Percentiles rank a stretch among this genome's conserved stretches.
Evolutionary conservation across 148 eudicot species (phyloP).

Genomic region (Rheum nobile): DNA sequence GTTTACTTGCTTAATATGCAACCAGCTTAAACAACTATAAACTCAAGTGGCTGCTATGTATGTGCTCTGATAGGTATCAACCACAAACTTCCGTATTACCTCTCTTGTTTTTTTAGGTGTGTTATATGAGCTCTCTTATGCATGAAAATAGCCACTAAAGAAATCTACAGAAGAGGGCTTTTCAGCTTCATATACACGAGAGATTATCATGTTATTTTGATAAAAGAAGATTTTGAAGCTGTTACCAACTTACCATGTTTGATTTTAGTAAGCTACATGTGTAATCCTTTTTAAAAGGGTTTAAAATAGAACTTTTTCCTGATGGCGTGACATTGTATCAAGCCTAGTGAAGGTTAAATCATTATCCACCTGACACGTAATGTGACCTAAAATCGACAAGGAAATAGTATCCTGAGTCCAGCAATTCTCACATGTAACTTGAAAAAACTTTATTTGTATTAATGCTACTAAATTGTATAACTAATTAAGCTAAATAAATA

Average conservation of each 20-base stretch:
- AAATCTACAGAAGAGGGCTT: neutral
- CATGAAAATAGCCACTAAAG: neutral
- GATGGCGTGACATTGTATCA: no score
- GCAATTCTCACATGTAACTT: no score
- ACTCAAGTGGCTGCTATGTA: neutral
- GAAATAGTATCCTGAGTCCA: no score
- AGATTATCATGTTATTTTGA: neutral
- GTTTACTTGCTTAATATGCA: neutral
- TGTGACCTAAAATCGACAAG: no score
- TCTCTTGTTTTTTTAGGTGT: neutral
- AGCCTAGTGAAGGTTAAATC: no score
- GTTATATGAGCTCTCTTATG: neutral
- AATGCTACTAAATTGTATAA: no score
- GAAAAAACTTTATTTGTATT: no score
- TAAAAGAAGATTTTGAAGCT: neutral
- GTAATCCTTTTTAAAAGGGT: neutral
- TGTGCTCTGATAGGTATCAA: neutral
- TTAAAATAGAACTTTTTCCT: no score
- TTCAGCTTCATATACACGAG: neutral
- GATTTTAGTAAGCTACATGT: neutral
- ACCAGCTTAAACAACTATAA: neutral
- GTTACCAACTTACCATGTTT: neutral
- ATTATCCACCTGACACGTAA: no score
- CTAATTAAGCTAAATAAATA: no score
- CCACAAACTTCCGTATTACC: neutral